Evolutionary conservation across 2,329 filamentous ascomycete species (phyloP).

Genomic region (Aureobasidium sp.): DNA sequence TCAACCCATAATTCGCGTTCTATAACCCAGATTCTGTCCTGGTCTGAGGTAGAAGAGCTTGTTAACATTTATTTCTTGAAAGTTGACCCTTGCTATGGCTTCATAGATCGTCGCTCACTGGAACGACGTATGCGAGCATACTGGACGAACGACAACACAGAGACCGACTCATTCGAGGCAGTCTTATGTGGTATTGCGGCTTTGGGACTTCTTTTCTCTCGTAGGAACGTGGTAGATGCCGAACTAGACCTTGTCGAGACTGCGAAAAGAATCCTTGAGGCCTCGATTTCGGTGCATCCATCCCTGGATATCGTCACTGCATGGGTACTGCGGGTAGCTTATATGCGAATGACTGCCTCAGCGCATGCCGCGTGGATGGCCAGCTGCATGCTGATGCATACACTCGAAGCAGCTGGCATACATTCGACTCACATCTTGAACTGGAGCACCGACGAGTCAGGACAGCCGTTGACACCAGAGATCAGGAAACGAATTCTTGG

Average conservation of each 20-base stretch:
- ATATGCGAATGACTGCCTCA: slow-evolving; percentile 47
- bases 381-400: slow-evolving; percentile 51
- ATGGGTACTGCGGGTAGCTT: slow-evolving; percentile 49
- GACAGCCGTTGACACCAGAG: background rate
- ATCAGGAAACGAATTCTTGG: slow-evolving; percentile 31
- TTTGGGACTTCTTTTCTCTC: slow-evolving; percentile 46
- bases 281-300: slow-evolving; percentile 31
- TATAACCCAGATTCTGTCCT: slow-evolving; percentile 42
- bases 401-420: slow-evolving; percentile 48
- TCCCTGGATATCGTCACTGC: slow-evolving; percentile 38
- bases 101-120: slow-evolving; percentile 35
- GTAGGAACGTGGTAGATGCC: slow-evolving; percentile 28
- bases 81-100: slow-evolving; percentile 48
- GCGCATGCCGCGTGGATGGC: slow-evolving; percentile 53
- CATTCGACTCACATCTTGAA: slow-evolving; percentile 34
- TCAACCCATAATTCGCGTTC: slow-evolving; percentile 23
- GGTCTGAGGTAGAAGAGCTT: slow-evolving; percentile 42
- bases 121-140: slow-evolving; percentile 24
- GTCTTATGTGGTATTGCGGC: slow-evolving; percentile 51
- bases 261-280: slow-evolving; percentile 41
- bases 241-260: slow-evolving; percentile 43
- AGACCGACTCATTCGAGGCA: slow-evolving; percentile 34
- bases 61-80: slow-evolving; percentile 46
- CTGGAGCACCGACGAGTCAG: slow-evolving; percentile 20
- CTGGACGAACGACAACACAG: slow-evolving; percentile 27